phyloP scores from a whole-genome alignment of 257 asterid species.

The Petunia axillaris region DNA sequence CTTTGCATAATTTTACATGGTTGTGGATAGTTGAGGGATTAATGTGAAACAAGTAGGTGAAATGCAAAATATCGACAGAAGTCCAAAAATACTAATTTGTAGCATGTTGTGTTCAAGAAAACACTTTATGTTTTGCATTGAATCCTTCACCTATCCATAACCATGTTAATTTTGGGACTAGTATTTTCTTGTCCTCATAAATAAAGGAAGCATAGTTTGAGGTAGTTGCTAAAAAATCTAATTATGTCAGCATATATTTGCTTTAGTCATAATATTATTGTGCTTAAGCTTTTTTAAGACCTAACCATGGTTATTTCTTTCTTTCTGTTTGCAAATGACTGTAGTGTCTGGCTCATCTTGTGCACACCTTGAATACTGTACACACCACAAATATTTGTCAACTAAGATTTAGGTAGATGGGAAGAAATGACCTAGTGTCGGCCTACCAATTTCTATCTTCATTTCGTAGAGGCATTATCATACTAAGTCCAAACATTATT shows the following conservation, averaged over 20 bases:
- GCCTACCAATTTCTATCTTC: neutral
- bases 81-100: too few species aligned
- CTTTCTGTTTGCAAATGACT: too few species aligned
- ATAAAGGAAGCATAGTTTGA: constrained; percentile 11
- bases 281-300: too few species aligned
- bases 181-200: neutral
- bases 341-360: too few species aligned
- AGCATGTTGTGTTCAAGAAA: neutral
- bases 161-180: neutral
- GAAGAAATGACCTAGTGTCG: too few species aligned
- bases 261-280: too few species aligned
- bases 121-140: neutral
- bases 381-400: too few species aligned
- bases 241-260: neutral
- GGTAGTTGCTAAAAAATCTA: neutral
- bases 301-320: too few species aligned
- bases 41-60: neutral
- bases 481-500: neutral
- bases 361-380: too few species aligned
- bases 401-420: too few species aligned
- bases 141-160: neutral
- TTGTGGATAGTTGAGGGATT: constrained; percentile 9
- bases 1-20: constrained; percentile 7
- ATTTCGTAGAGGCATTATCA: neutral
- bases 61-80: neutral